Base-by-base conservation (phyloP, 2,329 filamentous ascomycete species). In the Lecanoromycetidae sp. region DNA sequence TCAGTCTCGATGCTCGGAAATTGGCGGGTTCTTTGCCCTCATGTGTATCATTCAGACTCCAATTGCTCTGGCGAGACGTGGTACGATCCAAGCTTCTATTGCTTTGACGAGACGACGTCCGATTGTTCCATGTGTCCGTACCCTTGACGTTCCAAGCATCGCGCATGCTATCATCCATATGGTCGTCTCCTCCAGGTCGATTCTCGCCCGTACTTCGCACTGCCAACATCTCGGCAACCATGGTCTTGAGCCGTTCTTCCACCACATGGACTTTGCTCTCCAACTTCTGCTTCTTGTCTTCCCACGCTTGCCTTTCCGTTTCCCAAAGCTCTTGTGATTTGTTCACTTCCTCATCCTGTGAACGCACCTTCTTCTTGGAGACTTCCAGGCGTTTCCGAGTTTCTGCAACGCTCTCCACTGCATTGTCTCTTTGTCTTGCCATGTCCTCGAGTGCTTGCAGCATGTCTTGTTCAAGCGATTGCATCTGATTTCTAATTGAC, bases 251-350 rank as follows among this genome's bases (percentile, higher is more conserved):
- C 30, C 90, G 80, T 25, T 76, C 84, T 66, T 98, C 91, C 2
- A 87, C 84, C n/a, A 95, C 75, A 61, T 96, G 88, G 12, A 94
- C 68, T 56, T 84, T 87, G 48, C 85, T 80, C 63, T 98, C 90
- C 51, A 86, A 74, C 47, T 77, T 83, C 46, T 88, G 80, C 57
- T 79, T 83, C 61, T 94, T 87, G 38, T 82, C 79, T 10, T 88
- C 82, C 87, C 88, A 96, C 2, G 71, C 70, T 46, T 90, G 80
- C 60, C 83, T 91, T 54, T 98, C 91, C 44, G 77, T 79, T 9
- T 82, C 80, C 84, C 87, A 95, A 49, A 87, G 72, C 44, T 80
- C 75, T 58, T 94, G 85, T 5, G 82, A 79, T 26, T 82, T 77
- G 56, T 84, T 77, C 0, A 81, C 80, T 56, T 94, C 85, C 50